phyloP scores from a whole-genome alignment of 2,329 filamentous ascomycete genomes.

The Penicillium sp. region DNA sequence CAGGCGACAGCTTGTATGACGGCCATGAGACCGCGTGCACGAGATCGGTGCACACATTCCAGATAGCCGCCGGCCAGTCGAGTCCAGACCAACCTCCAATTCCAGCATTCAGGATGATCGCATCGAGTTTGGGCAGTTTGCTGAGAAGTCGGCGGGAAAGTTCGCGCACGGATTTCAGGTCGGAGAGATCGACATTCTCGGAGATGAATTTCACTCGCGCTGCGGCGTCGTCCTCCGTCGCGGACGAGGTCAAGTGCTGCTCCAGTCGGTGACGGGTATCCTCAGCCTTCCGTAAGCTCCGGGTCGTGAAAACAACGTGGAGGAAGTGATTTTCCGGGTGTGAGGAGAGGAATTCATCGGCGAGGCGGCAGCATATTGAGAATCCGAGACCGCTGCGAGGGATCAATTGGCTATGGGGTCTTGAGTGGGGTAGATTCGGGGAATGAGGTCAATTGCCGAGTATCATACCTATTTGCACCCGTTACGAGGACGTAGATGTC shows the following conservation, averaged over 20 bases:
- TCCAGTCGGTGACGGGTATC: conserved; percentile 67
- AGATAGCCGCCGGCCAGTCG: conserved; percentile 62
- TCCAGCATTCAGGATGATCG: conserved; percentile 80
- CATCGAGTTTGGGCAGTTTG: conserved; percentile 68
- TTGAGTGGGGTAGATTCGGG: not conserved
- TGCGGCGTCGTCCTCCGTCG: conserved; percentile 42
- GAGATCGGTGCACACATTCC: conserved; percentile 59
- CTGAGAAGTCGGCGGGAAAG: conserved; percentile 51
- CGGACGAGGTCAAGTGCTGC: conserved; percentile 53
- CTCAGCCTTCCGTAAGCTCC: conserved; percentile 68
- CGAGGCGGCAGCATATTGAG: conserved; percentile 76
- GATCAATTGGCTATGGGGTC: conserved; percentile 10
- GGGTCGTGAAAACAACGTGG: conserved; percentile 79
- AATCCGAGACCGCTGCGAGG: conserved; percentile 75
- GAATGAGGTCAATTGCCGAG: not conserved
- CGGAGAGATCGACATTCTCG: conserved; percentile 58
- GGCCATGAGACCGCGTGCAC: conserved; percentile 72
- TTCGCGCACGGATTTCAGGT: conserved; percentile 54
- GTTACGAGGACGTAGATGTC: conserved; percentile 65
- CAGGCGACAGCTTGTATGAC: conserved; percentile 64
- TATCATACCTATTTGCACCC: conserved; percentile 75
- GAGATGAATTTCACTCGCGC: conserved; percentile 52
- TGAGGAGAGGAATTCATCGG: conserved; percentile 79
- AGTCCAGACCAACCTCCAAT: conserved; percentile 83
- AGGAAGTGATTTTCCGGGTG: conserved; percentile 67